Evolutionary conservation across 192 early-diverging fungal species (phyloP).

Genomic region (Mortierella alpina): DNA sequence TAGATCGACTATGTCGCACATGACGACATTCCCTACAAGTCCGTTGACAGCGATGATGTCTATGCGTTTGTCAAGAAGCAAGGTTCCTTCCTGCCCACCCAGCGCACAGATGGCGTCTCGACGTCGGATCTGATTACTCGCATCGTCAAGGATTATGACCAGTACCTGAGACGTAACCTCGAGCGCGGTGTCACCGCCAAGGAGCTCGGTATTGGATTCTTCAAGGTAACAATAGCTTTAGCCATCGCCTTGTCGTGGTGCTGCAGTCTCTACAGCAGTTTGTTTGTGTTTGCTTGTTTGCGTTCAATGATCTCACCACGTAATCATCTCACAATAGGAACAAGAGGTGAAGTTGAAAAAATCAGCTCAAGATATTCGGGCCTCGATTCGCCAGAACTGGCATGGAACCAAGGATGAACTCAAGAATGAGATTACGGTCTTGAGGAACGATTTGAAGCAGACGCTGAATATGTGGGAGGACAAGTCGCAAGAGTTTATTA

Average conservation of each 20-base stretch:
- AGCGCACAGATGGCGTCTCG: constrained; percentile 85
- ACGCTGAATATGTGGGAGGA: constrained; percentile 78
- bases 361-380: constrained; percentile 74
- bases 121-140: constrained; percentile 87
- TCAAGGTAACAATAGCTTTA: constrained; percentile 65
- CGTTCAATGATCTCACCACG: background rate
- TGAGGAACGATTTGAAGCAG: constrained; percentile 72
- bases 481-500: constrained; percentile 79
- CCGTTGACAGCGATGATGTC: constrained; percentile 76
- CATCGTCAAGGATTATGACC: constrained; percentile 87
- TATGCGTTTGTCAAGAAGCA: constrained; percentile 85
- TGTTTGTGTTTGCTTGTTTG: background rate
- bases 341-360: constrained; percentile 82
- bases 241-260: too few relatives aligned
- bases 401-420: constrained; percentile 73
- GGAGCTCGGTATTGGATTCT: constrained; percentile 84
- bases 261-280: background rate
- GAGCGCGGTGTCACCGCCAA: constrained; percentile 85
- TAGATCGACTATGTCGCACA: constrained; percentile 88
- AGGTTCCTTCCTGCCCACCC: constrained; percentile 71
- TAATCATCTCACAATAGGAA: constrained; percentile 51
- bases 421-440: constrained; percentile 68
- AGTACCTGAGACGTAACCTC: constrained; percentile 85
- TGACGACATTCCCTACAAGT: constrained; percentile 81
- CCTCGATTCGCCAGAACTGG: constrained; percentile 75